These are phyloP conservation scores for Tricholoma sp. DNA, from an alignment of 768 basidiomycete genomes.

Conservation along the genomic window DNA sequence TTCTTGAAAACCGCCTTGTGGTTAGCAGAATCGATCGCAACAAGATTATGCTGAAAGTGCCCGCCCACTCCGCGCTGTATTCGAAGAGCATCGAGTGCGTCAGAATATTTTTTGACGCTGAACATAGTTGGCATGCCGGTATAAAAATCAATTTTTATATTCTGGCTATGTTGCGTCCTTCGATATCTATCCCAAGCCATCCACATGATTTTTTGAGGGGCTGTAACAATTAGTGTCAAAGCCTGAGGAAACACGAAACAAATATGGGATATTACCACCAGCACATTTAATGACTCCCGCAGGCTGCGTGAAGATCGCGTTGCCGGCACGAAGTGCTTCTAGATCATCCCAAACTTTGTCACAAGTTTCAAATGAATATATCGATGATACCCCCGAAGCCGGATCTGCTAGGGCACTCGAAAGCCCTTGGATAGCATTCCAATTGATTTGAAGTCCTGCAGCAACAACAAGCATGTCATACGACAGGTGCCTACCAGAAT, in stretches of 20 bases:
- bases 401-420: conserved; percentile 72
- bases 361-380: conserved; percentile 86
- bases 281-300: conserved; percentile 92
- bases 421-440: conserved; percentile 68
- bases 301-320: conserved; percentile 94
- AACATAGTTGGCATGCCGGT: conserved; percentile 97
- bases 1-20: conserved; percentile 84
- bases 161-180: conserved; percentile 49
- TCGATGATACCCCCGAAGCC: conserved; percentile 79
- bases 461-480: conserved; percentile 91
- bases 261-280: conserved; percentile 47
- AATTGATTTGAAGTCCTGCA: conserved; percentile 85
- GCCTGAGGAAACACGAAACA: neutral
- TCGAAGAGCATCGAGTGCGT: conserved; percentile 76
- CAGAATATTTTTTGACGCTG: conserved; percentile 92
- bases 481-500: conserved; percentile 58
- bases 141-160: conserved; percentile 71
- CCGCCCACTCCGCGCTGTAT: conserved; percentile 76
- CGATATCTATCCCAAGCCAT: conserved; percentile 87
- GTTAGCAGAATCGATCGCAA: conserved; percentile 62
- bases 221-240: conserved; percentile 29
- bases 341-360: conserved; percentile 89
- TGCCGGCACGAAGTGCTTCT: conserved; percentile 66
- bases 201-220: conserved; percentile 94
- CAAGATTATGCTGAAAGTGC: conserved; percentile 78